Percentiles rank a stretch among this genome's conserved stretches.
These are phyloP conservation scores for Oxalis stricta DNA, from an alignment of 441 rosid species.

Conservation along the genomic window DNA sequence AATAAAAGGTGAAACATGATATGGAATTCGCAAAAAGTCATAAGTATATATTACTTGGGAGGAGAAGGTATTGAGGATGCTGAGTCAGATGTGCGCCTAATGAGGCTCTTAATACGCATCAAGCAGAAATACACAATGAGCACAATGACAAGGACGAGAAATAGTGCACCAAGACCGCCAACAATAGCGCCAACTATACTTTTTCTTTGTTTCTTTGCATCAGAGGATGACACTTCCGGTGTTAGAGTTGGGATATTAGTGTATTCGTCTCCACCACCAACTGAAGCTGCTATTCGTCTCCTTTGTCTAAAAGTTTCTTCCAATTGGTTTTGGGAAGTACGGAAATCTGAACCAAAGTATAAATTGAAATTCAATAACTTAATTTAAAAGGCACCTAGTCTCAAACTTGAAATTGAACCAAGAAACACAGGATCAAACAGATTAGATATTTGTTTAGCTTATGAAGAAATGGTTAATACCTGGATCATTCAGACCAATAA, in stretches of 20 bases:
- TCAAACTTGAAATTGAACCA: not conserved
- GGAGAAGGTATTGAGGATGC: slow-evolving; percentile 26
- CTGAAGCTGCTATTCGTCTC: slow-evolving; percentile 17
- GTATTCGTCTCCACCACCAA: slow-evolving; percentile 11
- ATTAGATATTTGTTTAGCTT: slow-evolving; percentile 15
- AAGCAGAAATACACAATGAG: slow-evolving; percentile 26
- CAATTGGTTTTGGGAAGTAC: slow-evolving; percentile 9
- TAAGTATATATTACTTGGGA: too few relatives aligned
- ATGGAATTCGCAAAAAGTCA: too few relatives aligned
- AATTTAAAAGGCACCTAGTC: not conserved
- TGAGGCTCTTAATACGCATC: slow-evolving; percentile 21
- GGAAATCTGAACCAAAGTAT: slow-evolving; percentile 8
- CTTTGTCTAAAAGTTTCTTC: slow-evolving; percentile 14
- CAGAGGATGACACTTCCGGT: slow-evolving; percentile 14
- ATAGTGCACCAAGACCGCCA: slow-evolving; percentile 23
- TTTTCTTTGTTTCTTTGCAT: slow-evolving; percentile 19
- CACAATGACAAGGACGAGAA: slow-evolving; percentile 21
- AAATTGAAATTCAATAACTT: slow-evolving; percentile 1
- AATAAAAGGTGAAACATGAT: too few relatives aligned
- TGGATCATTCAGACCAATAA: slow-evolving; percentile 10
- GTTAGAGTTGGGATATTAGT: slow-evolving; percentile 29
- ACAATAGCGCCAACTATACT: slow-evolving; percentile 23
- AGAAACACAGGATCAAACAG: not conserved
- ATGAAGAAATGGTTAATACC: slow-evolving; percentile 24
- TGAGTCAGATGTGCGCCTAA: slow-evolving; percentile 19